Evolutionary conservation across 23 red algal species (phyloP), one percentile per base, ranked within the genome.

Genomic region (Gracilaria vermiculophylla): DNA sequence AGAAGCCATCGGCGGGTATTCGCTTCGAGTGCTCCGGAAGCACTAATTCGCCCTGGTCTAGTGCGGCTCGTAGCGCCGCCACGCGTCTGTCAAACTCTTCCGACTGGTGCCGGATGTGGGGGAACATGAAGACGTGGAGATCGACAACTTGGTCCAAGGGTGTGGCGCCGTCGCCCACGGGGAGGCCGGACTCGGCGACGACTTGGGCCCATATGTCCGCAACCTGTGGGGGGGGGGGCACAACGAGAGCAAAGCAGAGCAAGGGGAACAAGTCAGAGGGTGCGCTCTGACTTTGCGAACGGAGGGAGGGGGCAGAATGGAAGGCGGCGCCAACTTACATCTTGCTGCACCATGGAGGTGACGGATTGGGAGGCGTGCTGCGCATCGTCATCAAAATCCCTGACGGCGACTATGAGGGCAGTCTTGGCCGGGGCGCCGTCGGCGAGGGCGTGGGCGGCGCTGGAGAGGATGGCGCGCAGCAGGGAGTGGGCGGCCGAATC

Each of bases 1-100:
- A 82, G 69, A 98, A 92, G 14, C 86, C 86, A 71, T 98, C 96
- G 25, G 96, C 91, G 21, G 96, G 96, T 25, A 98, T 84, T 21
- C 77, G 57, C 64, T 94, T 94, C 39, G 83, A 91, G 58, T 88
- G 81, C 48, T 97, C 72, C 1, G 81, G 49, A 51, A 29, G 45
- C 14, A 77, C 53, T 25, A 97, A 31, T 37, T 70, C 69, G 34
- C 62, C 81, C 10, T 76, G 12, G 20, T 91, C 53, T 1, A 88
- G 48, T 20, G 57, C 73, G 16, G 66, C 45, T 61, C 41, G 28
- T 24, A 81, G 53, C 12, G 64, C 33, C 1, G 31, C 13, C 33
- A 97, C 43, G 25, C 71, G 72, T 23, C 12, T 62, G 24, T 82
- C 82, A 49, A 92, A 97, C 49, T 92, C 76, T 19, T 92, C 81